Evolutionary conservation across 306 rosid genomes (phyloP), one percentile per base, ranked within the genome.

Genomic region (cucumber (Cucumis sativus)): DNA sequence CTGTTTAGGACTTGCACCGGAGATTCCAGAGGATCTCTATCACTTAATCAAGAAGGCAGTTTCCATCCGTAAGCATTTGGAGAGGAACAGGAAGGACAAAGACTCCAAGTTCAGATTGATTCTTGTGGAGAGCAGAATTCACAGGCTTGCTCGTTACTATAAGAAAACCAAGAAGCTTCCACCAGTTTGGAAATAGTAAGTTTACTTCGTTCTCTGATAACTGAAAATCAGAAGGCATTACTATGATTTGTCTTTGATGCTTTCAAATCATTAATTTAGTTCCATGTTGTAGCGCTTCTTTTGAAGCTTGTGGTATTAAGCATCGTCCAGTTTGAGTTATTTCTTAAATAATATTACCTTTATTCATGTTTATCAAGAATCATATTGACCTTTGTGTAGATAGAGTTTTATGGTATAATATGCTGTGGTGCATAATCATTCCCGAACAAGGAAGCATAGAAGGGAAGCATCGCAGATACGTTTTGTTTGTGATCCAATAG

Each of bases 31-130:
- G 78, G 82, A 79, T 60, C 62, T 79, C 6, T 79, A 79, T 21
- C 78, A 79, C 68, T 66, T 79, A 3, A 79, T 79, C 35, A 79
- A 79, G 78, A 79, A 79, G 25, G 82, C 82, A 10, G 82, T 79
- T 8, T 79, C 82, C 6, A 79, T 71, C 40, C 62, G 82, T 37
- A 78, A 78, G 75, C 80, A 78, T 78, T 65, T 78, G 75, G 80
- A 78, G 45, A 78, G 80, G 80, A 79, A 79, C 72, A 79, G 82
- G 72, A 79, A 79, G 78, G 82, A 79, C 28, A 79, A 79, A 75
- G 80, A 78, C 39, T 78, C 80, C 10, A 78, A 78, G 63, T 78
- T 78, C 52, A 49, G 80, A 18, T 78, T 78, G 80, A 78, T 78
- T 78, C 63, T 78, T 11, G 80, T 78, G 14, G 80, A 78, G 65